Evolutionary conservation across 148 eudicot genomes (phyloP).

Genomic region (Drosera capensis): DNA sequence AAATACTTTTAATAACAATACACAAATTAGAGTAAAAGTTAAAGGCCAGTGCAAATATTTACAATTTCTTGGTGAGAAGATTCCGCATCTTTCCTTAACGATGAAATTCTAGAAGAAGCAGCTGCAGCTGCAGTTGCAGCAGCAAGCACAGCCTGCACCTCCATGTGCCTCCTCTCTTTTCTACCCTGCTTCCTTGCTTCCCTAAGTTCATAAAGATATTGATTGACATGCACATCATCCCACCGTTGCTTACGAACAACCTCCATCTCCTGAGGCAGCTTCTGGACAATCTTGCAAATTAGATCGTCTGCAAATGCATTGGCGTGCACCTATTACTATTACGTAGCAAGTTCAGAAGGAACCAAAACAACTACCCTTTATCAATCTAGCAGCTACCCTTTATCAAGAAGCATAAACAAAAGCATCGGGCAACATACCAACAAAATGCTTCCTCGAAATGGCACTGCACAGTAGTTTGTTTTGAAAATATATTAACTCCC

Average conservation of each 20-base stretch:
- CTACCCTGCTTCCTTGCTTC: slow-evolving; percentile 89
- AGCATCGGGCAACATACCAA: slow-evolving; percentile 39
- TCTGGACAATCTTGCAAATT: slow-evolving; percentile 44
- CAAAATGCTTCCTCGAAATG: slow-evolving; percentile 32
- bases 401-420: no score
- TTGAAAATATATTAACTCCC: slow-evolving; percentile 76
- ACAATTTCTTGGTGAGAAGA: slow-evolving; percentile 49
- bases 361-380: not conserved
- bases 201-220: slow-evolving; percentile 65
- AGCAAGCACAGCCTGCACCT: slow-evolving; percentile 88
- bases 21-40: not conserved
- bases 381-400: not conserved
- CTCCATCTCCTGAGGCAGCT: slow-evolving; percentile 61
- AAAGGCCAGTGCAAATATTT: not conserved
- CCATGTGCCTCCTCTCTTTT: slow-evolving; percentile 85
- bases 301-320: slow-evolving; percentile 46
- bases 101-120: slow-evolving; percentile 73
- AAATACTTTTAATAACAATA: not conserved
- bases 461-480: slow-evolving; percentile 42
- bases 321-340: not conserved
- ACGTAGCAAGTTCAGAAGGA: not conserved
- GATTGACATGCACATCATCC: slow-evolving; percentile 76
- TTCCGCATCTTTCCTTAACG: slow-evolving; percentile 88
- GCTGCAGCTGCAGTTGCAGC: slow-evolving; percentile 99
- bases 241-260: slow-evolving; percentile 46